phyloP scores from a whole-genome alignment of 1,284 basidiomycete genomes.

The Limonomyces culmigenus region DNA sequence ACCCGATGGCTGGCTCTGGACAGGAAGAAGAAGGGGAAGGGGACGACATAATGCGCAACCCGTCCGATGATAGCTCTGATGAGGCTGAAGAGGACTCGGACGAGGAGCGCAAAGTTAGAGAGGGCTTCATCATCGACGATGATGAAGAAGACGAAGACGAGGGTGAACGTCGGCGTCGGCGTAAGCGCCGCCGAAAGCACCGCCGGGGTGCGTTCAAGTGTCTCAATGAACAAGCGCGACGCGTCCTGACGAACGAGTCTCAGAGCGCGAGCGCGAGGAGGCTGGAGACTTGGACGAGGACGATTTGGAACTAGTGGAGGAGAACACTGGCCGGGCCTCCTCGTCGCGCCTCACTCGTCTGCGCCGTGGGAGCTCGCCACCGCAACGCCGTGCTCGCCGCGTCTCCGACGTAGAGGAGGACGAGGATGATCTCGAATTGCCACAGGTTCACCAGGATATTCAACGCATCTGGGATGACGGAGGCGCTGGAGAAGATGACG shows the following conservation, averaged over 20 bases:
- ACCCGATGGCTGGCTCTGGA: constrained; percentile 35
- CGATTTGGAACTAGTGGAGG: constrained; percentile 85
- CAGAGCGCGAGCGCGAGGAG: constrained; percentile 32
- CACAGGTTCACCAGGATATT: constrained; percentile 47
- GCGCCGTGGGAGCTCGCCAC: constrained; percentile 48
- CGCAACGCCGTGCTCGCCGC: constrained; percentile 35
- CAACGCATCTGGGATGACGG: constrained; percentile 75
- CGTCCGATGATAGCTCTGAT: constrained; percentile 68
- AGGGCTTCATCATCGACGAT: constrained; percentile 80
- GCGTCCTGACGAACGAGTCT: constrained; percentile 5
- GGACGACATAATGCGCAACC: constrained; percentile 30
- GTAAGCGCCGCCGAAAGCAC: constrained; percentile 49
- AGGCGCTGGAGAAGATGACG: constrained; percentile 48
- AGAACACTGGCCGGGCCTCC: constrained; percentile 78
- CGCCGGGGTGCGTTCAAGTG: constrained; percentile 32
- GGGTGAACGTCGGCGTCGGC: constrained; percentile 34
- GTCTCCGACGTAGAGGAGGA: constrained; percentile 61
- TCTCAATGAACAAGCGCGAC: not conserved
- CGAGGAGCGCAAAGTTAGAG: constrained; percentile 53
- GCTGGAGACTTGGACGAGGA: constrained; percentile 90
- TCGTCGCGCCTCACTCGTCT: constrained; percentile 54
- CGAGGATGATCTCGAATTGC: constrained; percentile 35
- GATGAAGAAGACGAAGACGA: constrained; percentile 58
- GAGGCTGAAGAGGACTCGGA: constrained; percentile 76
- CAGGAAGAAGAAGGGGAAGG: constrained; percentile 36